A percentile compares a stretch with the other conserved stretches of the same genome.
These are phyloP conservation scores for Geotrichum restrictum DNA, from an alignment of 1,139 yeast species.

Conservation along the genomic window DNA sequence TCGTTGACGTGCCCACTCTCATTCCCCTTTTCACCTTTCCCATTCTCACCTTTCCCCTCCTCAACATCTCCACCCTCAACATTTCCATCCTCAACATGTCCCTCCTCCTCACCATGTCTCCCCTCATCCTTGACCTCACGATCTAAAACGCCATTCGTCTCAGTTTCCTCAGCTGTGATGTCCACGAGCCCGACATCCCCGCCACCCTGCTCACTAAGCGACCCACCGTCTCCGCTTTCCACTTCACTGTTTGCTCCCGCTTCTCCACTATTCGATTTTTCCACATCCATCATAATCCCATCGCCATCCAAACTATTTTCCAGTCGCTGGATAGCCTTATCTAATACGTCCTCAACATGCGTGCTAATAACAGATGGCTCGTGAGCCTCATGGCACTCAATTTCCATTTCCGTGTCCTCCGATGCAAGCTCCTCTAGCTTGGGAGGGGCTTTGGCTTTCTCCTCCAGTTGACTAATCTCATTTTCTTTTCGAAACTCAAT, in stretches of 20 bases:
- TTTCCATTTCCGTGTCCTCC: not conserved
- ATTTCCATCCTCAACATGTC: not conserved
- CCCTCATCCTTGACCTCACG: too few species aligned
- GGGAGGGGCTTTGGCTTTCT: not conserved
- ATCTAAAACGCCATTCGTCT: not conserved
- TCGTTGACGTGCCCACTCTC: not conserved
- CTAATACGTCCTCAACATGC: not conserved
- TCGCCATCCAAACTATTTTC: not conserved
- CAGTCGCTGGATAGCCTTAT: slow-evolving; percentile 1
- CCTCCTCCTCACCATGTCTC: too few species aligned
- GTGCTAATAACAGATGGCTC: not conserved
- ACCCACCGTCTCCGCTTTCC: too few species aligned
- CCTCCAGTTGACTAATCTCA: slow-evolving; percentile 2
- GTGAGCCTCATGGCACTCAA: not conserved
- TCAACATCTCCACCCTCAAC: not conserved
- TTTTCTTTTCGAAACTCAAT: slow-evolving; percentile 3
- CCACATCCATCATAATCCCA: slow-evolving; percentile 1
- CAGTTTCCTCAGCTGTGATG: not conserved
- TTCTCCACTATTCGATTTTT: not conserved
- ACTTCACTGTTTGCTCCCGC: too few species aligned
- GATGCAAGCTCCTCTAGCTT: not conserved
- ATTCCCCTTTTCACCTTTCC: not conserved
- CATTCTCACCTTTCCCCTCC: not conserved
- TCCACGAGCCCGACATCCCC: too few species aligned
- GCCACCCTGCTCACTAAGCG: too few species aligned